Evolutionary conservation across 2,329 filamentous ascomycete genomes (phyloP).

Genomic region (Didymella segeticola): DNA sequence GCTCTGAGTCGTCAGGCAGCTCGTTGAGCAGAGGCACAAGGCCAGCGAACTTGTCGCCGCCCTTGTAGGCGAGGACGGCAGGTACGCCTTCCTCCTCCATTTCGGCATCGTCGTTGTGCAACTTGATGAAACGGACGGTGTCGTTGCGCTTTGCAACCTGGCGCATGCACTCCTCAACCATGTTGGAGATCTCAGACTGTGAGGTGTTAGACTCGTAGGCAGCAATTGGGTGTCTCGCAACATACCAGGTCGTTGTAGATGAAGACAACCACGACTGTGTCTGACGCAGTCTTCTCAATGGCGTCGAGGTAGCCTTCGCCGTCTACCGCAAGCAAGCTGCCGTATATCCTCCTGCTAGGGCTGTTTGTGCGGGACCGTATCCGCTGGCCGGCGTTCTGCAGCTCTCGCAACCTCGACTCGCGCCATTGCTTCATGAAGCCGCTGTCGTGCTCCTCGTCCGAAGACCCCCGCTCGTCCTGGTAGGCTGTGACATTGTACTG

Average conservation of each 20-base stretch:
- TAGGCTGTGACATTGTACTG: constrained; percentile 45
- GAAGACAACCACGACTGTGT: constrained; percentile 89
- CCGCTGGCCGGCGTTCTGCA: constrained; percentile 68
- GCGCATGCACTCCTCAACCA: constrained; percentile 79
- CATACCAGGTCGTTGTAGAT: constrained; percentile 87
- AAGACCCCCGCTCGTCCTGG: constrained; percentile 57
- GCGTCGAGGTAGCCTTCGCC: constrained; percentile 93
- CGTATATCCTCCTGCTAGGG: constrained; percentile 79
- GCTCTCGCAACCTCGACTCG: constrained; percentile 76
- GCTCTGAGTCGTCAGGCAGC: constrained; percentile 69
- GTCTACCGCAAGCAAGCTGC: constrained; percentile 82
- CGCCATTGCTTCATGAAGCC: constrained; percentile 86
- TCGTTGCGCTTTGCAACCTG: constrained; percentile 75
- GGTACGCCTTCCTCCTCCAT: constrained; percentile 90
- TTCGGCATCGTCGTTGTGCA: constrained; percentile 90
- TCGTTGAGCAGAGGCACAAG: constrained; percentile 86
- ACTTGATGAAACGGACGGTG: constrained; percentile 83
- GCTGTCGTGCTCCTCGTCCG: constrained; percentile 73
- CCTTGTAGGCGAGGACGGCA: constrained; percentile 85
- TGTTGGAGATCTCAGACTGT: constrained; percentile 78
- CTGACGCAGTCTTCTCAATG: constrained; percentile 83
- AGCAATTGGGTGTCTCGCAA: constrained; percentile 15
- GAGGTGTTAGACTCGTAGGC: constrained; percentile 19
- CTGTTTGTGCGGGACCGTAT: constrained; percentile 70
- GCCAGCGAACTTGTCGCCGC: constrained; percentile 89